These are phyloP conservation scores for Lodderomyces orthopsilosis DNA, from an alignment of 1,139 yeast genomes.

Conservation along the genomic window DNA sequence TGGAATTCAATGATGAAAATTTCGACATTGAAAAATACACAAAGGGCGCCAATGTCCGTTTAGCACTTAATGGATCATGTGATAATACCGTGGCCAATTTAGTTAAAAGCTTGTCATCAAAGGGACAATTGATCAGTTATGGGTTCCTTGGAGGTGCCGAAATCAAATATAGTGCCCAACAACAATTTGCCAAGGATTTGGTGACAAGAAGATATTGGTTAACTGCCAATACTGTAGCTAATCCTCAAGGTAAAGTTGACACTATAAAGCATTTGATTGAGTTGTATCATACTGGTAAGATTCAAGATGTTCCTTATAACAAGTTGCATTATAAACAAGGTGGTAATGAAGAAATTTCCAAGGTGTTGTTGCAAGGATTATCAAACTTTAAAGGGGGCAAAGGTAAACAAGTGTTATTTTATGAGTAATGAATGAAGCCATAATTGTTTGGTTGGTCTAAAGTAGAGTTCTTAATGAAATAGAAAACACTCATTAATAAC, in stretches of 20 bases:
- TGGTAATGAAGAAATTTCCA: constrained; percentile 27
- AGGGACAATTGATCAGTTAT: constrained; percentile 29
- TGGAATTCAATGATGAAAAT: constrained; percentile 59
- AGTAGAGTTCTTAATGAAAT: neutral
- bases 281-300: constrained; percentile 57
- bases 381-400: constrained; percentile 22
- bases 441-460: neutral
- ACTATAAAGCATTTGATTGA: constrained; percentile 57
- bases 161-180: constrained; percentile 16
- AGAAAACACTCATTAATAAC: too few species aligned
- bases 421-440: constrained; percentile 11
- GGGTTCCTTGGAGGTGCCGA: constrained; percentile 51
- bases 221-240: constrained; percentile 61
- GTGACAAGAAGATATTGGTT: constrained; percentile 87
- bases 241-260: constrained; percentile 57
- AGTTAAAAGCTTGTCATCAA: constrained; percentile 23
- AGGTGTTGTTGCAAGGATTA: constrained; percentile 49
- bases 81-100: constrained; percentile 25
- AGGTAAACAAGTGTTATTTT: constrained; percentile 37
- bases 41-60: constrained; percentile 29
- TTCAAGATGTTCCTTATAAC: constrained; percentile 52
- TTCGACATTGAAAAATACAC: constrained; percentile 46
- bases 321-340: constrained; percentile 34
- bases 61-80: constrained; percentile 35
- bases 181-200: constrained; percentile 65